These are phyloP conservation scores for Pythium brassicae DNA, from an alignment of 352 stramenopile genomes.

Conservation along the genomic window DNA sequence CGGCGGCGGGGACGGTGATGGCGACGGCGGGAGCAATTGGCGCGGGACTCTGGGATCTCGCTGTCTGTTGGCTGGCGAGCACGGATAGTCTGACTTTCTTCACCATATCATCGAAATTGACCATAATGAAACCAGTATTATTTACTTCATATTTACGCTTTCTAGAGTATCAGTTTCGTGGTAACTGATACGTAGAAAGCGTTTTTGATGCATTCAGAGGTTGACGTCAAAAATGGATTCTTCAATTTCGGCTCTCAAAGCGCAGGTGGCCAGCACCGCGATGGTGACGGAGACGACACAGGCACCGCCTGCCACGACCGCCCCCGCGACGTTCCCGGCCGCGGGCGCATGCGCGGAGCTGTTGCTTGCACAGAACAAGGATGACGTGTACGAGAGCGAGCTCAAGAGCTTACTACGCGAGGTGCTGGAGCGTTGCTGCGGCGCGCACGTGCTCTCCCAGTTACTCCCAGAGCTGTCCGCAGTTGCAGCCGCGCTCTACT, in stretches of 20 bases:
- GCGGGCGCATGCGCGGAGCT: conserved; percentile 71
- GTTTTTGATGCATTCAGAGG: not conserved
- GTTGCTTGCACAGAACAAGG: conserved; percentile 68
- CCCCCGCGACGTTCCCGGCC: conserved; percentile 38
- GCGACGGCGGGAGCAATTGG: not conserved
- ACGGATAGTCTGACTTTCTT: not conserved
- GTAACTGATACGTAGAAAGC: not conserved
- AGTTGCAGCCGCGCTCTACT: conserved; percentile 66
- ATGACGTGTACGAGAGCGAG: conserved; percentile 65
- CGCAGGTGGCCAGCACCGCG: no score
- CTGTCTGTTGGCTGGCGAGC: not conserved
- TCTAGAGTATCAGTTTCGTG: not conserved
- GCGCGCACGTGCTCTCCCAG: conserved; percentile 72
- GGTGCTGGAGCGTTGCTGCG: conserved; percentile 65
- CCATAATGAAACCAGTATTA: not conserved
- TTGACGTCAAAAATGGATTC: not conserved
- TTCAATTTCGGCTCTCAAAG: not conserved
- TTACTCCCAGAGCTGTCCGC: conserved; percentile 67
- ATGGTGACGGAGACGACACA: not conserved
- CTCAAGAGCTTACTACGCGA: conserved; percentile 72
- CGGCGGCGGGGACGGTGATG: not conserved
- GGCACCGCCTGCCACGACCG: not conserved
- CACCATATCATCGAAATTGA: not conserved
- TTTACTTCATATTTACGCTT: not conserved
- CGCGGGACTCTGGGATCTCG: not conserved